Evolutionary conservation across 139 green algal species (phyloP), one percentile per base, ranked within the genome.

Genomic region (Trebouxia sp.): DNA sequence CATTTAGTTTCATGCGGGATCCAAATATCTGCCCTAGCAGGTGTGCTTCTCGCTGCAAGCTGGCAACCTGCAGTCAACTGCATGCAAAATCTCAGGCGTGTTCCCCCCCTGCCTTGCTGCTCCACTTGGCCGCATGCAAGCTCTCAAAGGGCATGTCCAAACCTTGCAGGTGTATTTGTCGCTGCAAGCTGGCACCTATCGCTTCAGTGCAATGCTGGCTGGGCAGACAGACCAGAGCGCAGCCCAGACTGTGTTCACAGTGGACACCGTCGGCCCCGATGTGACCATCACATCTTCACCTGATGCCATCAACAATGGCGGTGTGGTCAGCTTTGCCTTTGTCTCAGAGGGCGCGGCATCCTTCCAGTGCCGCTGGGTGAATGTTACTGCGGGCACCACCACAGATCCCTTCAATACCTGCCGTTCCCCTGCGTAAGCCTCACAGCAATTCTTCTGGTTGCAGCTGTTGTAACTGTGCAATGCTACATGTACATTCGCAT

Each of bases 331-430:
- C 69, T 77, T 77, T 56, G 41, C 39, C 5, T 77, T 56, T 26
- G 20, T 17, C 6, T 77, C 69, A 26, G 69, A 77, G 39, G 69
- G 22, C 26, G 69, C 39, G 39, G 41, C 69, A 26, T 51, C 6
- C 24, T 77, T 56, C 41, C 69, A 77, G n/a, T 77, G 69, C 42
- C 69, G 69, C 69, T 43, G 14, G 9, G 6, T 77, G 41, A 77
- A 51, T 56, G 69, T 56, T 7, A 37, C n/a, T 24, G n/a, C 42
- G 10, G 41, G 26, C 20, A 38, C 41, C 69, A 51, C 11, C 22
- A n/a, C 69, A 5, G 41, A 12, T 26, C 20, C 26, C 22, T 77
- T 56, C 42, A 48, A 20, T 9, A 56, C 15, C 41, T 77, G 69
- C 28, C 32, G 14, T 12, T 56, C 41, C 26, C 69, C 69, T 56